phyloP scores from a whole-genome alignment of 2,329 filamentous ascomycete species.

The Nannizzia gypsea region DNA sequence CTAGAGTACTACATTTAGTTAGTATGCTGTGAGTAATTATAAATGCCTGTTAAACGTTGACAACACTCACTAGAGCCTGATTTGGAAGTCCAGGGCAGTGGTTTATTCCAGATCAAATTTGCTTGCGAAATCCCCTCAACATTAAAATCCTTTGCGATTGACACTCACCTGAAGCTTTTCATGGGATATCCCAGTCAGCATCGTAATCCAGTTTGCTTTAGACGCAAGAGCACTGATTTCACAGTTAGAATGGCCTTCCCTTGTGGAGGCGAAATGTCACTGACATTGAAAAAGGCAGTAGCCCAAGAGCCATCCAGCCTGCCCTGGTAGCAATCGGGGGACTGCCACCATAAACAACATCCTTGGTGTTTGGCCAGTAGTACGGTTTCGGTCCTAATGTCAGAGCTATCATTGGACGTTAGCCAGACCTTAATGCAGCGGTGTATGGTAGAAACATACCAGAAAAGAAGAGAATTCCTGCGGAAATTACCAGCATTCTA shows the following conservation, averaged over 20 bases:
- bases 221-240: conserved; percentile 18
- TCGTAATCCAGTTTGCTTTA: conserved; percentile 38
- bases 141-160: background rate
- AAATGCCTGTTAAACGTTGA: too few relatives aligned
- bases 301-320: conserved; percentile 42
- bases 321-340: conserved; percentile 43
- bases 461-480: background rate
- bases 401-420: conserved; percentile 27
- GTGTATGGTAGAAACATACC: background rate
- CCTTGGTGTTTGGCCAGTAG: conserved; percentile 41
- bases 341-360: conserved; percentile 37
- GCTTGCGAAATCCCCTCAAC: too few relatives aligned
- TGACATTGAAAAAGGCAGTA: conserved; percentile 42
- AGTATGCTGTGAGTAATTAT: too few relatives aligned
- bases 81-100: too few relatives aligned
- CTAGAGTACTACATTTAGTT: too few relatives aligned
- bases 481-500: background rate
- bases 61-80: too few relatives aligned
- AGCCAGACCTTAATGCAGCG: background rate
- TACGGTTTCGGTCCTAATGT: conserved; percentile 41
- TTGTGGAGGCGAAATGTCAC: conserved; percentile 6
- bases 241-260: background rate
- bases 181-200: conserved; percentile 43
- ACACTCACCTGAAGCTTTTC: conserved; percentile 34
- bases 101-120: too few relatives aligned